These are phyloP conservation scores for Coemansia sp. DNA, from an alignment of 192 early-diverging fungal species.

Conservation along the genomic window DNA sequence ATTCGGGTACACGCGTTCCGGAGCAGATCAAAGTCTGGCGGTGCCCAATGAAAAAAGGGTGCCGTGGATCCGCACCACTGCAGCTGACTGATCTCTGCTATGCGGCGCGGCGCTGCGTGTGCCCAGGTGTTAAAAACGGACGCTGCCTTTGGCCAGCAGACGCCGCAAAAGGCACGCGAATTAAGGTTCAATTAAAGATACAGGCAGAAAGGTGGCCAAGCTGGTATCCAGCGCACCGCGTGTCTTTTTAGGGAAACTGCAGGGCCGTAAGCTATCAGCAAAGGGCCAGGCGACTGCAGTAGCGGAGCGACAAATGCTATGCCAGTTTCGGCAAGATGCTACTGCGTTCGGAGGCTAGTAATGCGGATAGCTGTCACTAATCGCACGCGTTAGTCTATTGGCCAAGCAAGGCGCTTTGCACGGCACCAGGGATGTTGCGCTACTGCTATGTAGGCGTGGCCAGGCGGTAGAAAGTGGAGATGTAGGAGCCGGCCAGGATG, in stretches of 20 bases:
- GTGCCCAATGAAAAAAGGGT: not conserved
- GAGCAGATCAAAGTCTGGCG: not conserved
- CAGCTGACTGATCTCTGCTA: not conserved
- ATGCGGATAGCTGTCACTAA: not conserved
- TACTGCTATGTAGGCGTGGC: not conserved
- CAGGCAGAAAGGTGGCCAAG: not conserved
- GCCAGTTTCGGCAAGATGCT: not conserved
- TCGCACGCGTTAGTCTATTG: not conserved
- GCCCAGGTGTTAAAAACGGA: not conserved
- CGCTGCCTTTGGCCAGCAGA: not conserved
- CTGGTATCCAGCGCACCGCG: not conserved
- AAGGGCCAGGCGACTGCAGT: not conserved
- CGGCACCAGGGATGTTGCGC: not conserved
- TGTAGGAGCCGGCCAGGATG: not conserved
- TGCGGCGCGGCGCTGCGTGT: not conserved
- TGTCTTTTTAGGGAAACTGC: not conserved
- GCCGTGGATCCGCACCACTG: not conserved
- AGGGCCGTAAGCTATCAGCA: not conserved
- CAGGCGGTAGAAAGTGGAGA: not conserved
- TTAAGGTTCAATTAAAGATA: not conserved
- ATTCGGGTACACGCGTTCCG: slow-evolving; percentile 3
- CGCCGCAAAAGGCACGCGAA: not conserved
- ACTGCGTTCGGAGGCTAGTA: not conserved
- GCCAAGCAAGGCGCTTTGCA: not conserved
- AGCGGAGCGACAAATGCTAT: not conserved